Evolutionary conservation across 768 basidiomycete genomes (phyloP).

Genomic region (Leccinum truebloodii): DNA sequence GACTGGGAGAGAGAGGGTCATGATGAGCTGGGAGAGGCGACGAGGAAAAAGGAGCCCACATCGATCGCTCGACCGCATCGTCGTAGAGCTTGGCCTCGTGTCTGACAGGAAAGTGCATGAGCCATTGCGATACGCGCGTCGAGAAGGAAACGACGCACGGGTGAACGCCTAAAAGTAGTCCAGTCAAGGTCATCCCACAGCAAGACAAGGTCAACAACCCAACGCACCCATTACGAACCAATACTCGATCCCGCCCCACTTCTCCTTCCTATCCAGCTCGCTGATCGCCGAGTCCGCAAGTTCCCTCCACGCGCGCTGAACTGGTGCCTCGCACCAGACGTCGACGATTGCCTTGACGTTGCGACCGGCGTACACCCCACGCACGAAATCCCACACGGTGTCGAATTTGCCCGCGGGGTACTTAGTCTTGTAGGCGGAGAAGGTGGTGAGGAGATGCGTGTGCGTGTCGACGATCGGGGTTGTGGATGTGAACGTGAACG

Average conservation of each 20-base stretch:
- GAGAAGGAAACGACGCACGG: conserved; percentile 29
- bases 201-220: no score
- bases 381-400: conserved; percentile 67
- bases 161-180: no score
- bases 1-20: conserved; percentile 35
- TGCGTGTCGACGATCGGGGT: conserved; percentile 75
- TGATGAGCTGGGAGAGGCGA: neutral
- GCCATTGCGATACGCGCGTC: neutral
- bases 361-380: conserved; percentile 55
- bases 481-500: neutral
- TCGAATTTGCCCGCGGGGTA: conserved; percentile 56
- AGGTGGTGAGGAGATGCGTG: conserved; percentile 78
- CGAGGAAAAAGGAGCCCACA: conserved; percentile 43
- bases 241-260: conserved; percentile 74
- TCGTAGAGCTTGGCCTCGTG: conserved; percentile 73
- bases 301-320: conserved; percentile 60
- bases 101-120: conserved; percentile 33
- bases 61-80: conserved; percentile 65
- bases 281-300: conserved; percentile 70
- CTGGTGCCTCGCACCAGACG: conserved; percentile 87
- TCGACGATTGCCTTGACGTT: conserved; percentile 73
- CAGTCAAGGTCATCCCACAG: no score
- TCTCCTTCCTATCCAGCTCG: conserved; percentile 42
- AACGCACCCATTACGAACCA: conserved; percentile 79
- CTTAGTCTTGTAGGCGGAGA: conserved; percentile 56